A percentile compares a stretch with the other conserved stretches of the same genome.
Conservation (phyloP, 805 yeast species). For the Metschnikowia rubicola region DNA sequence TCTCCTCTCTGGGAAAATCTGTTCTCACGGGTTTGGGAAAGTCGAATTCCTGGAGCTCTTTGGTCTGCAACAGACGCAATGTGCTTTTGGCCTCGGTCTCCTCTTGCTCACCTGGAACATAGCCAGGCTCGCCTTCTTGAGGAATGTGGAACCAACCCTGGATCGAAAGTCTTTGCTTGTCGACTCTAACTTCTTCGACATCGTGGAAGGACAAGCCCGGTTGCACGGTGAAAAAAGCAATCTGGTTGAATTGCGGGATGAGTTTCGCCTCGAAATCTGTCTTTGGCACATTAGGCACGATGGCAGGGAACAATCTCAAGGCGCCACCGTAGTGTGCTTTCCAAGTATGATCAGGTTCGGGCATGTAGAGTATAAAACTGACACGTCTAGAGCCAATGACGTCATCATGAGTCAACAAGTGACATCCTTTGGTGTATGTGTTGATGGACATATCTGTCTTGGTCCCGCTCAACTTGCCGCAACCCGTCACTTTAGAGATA, state of each 20-base stretch:
- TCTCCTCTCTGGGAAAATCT: slow-evolving; percentile 39
- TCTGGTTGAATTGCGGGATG: slow-evolving; percentile 92
- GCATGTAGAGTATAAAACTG: slow-evolving; percentile 86
- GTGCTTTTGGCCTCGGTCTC: slow-evolving; percentile 71
- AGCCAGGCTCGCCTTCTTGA: slow-evolving; percentile 87
- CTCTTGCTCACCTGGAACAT: slow-evolving; percentile 76
- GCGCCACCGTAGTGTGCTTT: slow-evolving; percentile 93
- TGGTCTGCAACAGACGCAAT: slow-evolving; percentile 72
- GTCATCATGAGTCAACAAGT: slow-evolving; percentile 92
- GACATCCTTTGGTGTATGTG: slow-evolving; percentile 90
- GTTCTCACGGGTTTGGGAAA: slow-evolving; percentile 65
- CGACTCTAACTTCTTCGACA: slow-evolving; percentile 93
- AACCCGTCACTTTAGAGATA: slow-evolving; percentile 71
- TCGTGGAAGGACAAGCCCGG: slow-evolving; percentile 98
- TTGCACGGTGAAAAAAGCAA: slow-evolving; percentile 92
- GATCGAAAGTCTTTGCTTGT: slow-evolving; percentile 84
- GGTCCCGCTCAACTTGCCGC: slow-evolving; percentile 86
- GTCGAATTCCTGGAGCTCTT: slow-evolving; percentile 73
- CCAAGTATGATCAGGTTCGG: slow-evolving; percentile 90
- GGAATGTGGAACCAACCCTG: slow-evolving; percentile 99
- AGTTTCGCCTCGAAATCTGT: slow-evolving; percentile 67
- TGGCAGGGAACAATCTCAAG: slow-evolving; percentile 77
- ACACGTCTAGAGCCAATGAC: slow-evolving; percentile 94
- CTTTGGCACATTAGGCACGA: slow-evolving; percentile 85
- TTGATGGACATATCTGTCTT: slow-evolving; percentile 92